Base-by-base conservation (phyloP, 2,329 filamentous ascomycete species). In the Passalora sequoiae region DNA sequence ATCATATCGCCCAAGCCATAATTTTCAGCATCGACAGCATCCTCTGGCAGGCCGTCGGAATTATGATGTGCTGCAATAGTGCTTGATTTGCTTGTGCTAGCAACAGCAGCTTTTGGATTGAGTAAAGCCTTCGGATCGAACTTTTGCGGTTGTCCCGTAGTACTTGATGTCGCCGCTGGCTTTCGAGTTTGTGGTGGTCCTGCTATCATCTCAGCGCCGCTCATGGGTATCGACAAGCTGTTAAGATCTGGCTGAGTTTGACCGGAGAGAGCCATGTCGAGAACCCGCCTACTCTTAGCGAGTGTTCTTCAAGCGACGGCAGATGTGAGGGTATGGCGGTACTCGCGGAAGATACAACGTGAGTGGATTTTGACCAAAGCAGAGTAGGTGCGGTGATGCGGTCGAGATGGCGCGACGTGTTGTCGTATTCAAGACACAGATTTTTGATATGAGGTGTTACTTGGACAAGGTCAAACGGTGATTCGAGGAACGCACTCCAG, bases 1-100 rank as follows among this genome's bases (percentile, higher is more conserved):
- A 94, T 78, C 68, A 89, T 78, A 43, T 68, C 67, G 7, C 75
- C 72, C 53, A 79, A 74, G 19, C 78, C 76, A 12, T 43, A 16
- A 6, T 40, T 38, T 7, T 38, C 8, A n/a, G 35, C 25, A 10
- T 33, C 28, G 13, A 33, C 9, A 6, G 24, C 27, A 13, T 43
- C 35, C 20, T 43, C 32, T 9, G 29, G 24, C 10, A 17, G 20
- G 6, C 20, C 31, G 32, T 37, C 20, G n/a, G 24, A 27, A 12
- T 27, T 27, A 6, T 27, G 6, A 27, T 27, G 24, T 27, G 6
- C 24, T 46, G 27, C 39, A 25, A 21, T 41, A 13, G 31, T 13
- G 35, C 29, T n/a, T n/a, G n/a, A n/a, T n/a, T n/a, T n/a, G n/a
- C n/a, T n/a, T n/a, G n/a, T 29, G 20, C 29, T 49, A 24, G 20